Conservation (phyloP, 257 asterid genomes). For the Linaria vulgaris region DNA sequence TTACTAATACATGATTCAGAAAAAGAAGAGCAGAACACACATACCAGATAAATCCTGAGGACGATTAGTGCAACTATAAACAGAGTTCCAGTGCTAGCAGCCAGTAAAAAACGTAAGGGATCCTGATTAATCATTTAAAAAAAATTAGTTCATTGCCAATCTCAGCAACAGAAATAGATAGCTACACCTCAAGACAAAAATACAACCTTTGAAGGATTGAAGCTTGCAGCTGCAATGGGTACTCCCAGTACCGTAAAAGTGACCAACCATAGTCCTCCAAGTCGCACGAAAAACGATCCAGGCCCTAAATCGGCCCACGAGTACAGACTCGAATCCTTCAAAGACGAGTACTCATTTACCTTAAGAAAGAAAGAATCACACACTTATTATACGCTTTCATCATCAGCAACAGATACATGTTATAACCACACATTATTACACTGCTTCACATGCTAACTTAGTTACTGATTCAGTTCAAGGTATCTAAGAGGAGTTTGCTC, state of each 20-base stretch:
- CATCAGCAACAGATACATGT: no score
- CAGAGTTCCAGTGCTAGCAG: constrained; percentile 84
- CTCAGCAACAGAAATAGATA: not conserved
- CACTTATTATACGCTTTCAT: no score
- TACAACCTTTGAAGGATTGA: constrained; percentile 45
- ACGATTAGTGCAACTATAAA: constrained; percentile 76
- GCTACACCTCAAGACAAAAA: not conserved
- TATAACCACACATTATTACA: no score
- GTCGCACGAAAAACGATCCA: constrained; percentile 67
- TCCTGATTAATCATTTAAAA: constrained; percentile 51
- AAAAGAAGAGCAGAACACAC: constrained; percentile 4
- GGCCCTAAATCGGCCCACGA: constrained; percentile 79
- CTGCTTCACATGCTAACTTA: no score
- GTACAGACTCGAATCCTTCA: constrained; percentile 51
- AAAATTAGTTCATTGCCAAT: constrained; percentile 6
- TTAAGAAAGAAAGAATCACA: not conserved
- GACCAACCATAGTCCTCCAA: constrained; percentile 83
- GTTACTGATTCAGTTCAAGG: no score
- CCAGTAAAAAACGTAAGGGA: constrained; percentile 64
- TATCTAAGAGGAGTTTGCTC: no score
- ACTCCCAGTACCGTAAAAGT: constrained; percentile 79
- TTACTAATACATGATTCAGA: no score
- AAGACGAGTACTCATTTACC: constrained; percentile 88
- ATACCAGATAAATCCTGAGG: constrained; percentile 87
- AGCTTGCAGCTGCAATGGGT: constrained; percentile 90